phyloP scores from a whole-genome alignment of 2,329 filamentous ascomycete species.

The Gliomastix tumulicola region DNA sequence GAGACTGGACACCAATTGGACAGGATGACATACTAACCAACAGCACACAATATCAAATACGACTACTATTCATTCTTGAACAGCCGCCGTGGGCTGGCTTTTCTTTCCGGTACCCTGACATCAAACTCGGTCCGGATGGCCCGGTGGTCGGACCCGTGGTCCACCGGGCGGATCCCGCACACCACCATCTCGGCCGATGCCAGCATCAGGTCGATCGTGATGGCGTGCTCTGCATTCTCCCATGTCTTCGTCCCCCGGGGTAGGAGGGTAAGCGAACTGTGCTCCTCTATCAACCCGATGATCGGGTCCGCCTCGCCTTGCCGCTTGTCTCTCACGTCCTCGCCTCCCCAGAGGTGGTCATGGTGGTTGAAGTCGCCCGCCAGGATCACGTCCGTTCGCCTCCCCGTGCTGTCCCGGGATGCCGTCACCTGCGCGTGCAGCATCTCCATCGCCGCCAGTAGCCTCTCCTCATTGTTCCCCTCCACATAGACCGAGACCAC shows the following conservation, averaged over 20 bases:
- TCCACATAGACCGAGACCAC: slow-evolving; percentile 4
- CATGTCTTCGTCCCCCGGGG: slow-evolving; percentile 24
- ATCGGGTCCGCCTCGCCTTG: slow-evolving; percentile 27
- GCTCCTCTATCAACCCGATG: slow-evolving; percentile 24
- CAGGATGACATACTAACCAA: too few species aligned
- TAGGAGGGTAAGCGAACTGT: slow-evolving; percentile 21
- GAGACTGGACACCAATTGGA: too few species aligned
- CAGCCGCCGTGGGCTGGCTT: slow-evolving; percentile 4
- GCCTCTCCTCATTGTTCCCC: too few species aligned
- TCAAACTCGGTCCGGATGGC: slow-evolving; percentile 21
- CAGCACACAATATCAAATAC: too few species aligned
- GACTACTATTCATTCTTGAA: too few species aligned
- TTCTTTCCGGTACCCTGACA: slow-evolving; percentile 4
- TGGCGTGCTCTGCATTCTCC: slow-evolving; percentile 12
- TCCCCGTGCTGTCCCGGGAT: too few species aligned
- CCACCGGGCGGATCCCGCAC: slow-evolving; percentile 8
- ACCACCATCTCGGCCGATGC: slow-evolving; percentile 11
- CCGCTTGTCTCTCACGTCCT: slow-evolving; percentile 8
- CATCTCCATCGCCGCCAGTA: too few species aligned
- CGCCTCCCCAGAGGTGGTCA: slow-evolving; percentile 11
- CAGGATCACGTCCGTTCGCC: slow-evolving; percentile 4
- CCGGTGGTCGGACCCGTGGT: slow-evolving; percentile 19
- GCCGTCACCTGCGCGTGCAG: too few species aligned
- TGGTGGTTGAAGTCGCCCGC: slow-evolving; percentile 10
- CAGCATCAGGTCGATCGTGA: slow-evolving; percentile 17